Conservation (phyloP, 2,329 filamentous ascomycete species). For the Blumeriella jaapii region DNA sequence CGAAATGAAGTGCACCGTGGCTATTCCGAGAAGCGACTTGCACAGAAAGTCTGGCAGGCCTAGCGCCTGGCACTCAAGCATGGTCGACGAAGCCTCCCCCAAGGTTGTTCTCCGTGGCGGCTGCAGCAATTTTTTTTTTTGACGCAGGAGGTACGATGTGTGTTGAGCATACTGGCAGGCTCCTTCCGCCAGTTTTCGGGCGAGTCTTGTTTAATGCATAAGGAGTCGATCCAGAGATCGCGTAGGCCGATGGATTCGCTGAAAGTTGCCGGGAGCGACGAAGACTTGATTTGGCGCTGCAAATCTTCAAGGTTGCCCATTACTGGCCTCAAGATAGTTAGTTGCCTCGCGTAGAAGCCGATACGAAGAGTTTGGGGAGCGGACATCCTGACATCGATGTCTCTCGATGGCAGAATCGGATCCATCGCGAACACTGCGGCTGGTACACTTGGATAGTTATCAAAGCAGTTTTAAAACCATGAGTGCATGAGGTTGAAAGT, state of each 20-base stretch:
- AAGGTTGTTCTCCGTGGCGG: background rate
- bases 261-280: conserved; percentile 4
- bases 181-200: conserved; percentile 9
- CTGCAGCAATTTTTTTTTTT: conserved; percentile 7
- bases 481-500: no score
- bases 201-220: conserved; percentile 23
- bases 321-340: conserved; percentile 5
- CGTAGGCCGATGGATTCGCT: conserved; percentile 11
- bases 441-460: conserved; percentile 1
- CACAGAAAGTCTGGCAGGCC: background rate
- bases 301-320: conserved; percentile 2
- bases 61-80: background rate
- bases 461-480: no score
- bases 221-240: conserved; percentile 23
- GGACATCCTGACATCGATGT: background rate
- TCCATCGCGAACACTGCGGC: background rate
- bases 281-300: background rate
- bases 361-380: background rate
- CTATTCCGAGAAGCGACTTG: background rate
- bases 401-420: background rate
- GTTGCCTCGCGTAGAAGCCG: background rate
- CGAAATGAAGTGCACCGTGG: background rate
- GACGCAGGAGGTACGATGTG: conserved; percentile 2
- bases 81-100: conserved; percentile 1
- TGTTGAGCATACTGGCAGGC: conserved; percentile 2